Base-by-base conservation (phyloP, 345 rosid genomes). In the Hibiscus mutabilis region DNA sequence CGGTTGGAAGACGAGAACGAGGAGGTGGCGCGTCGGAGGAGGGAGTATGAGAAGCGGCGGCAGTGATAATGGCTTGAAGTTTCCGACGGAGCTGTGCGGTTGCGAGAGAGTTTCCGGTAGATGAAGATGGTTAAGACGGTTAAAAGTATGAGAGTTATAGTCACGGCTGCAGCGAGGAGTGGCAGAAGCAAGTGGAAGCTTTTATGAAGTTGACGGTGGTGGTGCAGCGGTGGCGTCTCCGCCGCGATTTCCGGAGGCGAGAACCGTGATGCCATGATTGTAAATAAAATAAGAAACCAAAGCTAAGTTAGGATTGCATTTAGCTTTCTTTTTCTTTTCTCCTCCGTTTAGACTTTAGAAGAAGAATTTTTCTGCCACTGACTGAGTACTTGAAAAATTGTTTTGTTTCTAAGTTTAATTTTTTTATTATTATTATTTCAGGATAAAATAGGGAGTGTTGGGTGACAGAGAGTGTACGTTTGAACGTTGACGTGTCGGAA, bases 201-300 rank as follows among this genome's bases (percentile, higher is more conserved):
- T 1, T 62, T 79, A 62, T 62, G 31, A 47, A 69, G 70, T 58
- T 46, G 75, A 65, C 65, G 73, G 68, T 37, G 69, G 4, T 46
- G 51, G 4, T 11, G n/a, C 12, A 35, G 65, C 51, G 8, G 65
- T 65, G 56, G 60, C 10, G 75, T 64, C 69, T 69, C 63, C 77
- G 60, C 65, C 71, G 73, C 52, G n/a, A 70, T 18, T 12, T 81
- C 70, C 44, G 79, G 81, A 22, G 77, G 80, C 6, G 78, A 37
- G 13, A 47, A 65, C 55, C 87, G 90, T 7, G 90, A 82, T 64
- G 86, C 89, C 91, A 85, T 86, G 73, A 44, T 73, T 2, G 81
- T 79, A 68, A 75, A 78, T 73, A 75, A 62, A 16, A 46, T n/a
- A 29, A 11, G n/a, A 24, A 72, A 74, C 68, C 11, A 55, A 65